Evolutionary conservation across 2,329 filamentous ascomycete species (phyloP).

Genomic region (Aspergillus pseudoviridinutans): DNA sequence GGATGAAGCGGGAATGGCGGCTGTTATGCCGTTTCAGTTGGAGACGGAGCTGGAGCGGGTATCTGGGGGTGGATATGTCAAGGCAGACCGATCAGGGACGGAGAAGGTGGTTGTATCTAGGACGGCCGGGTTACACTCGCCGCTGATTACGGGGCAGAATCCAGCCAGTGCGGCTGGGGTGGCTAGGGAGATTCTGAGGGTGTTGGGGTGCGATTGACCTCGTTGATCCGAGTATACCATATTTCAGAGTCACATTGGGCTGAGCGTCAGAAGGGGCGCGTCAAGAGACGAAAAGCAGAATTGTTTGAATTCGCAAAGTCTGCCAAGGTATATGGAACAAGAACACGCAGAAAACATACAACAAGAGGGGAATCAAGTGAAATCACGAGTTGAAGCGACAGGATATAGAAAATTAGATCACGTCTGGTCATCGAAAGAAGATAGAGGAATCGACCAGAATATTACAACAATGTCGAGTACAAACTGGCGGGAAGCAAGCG

Average conservation of each 20-base stretch:
- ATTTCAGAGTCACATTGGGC: too few species aligned
- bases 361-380: slow-evolving; percentile 14
- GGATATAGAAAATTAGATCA: slow-evolving; percentile 13
- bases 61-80: slow-evolving; percentile 43
- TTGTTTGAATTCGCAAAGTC: slow-evolving; percentile 11
- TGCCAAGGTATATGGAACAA: slow-evolving; percentile 17
- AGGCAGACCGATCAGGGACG: slow-evolving; percentile 43
- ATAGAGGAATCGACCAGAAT: slow-evolving; percentile 2
- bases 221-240: not conserved
- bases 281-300: not conserved
- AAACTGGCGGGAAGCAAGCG: not conserved
- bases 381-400: slow-evolving; percentile 19
- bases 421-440: slow-evolving; percentile 4
- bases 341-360: slow-evolving; percentile 11
- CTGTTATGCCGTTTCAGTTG: slow-evolving; percentile 45
- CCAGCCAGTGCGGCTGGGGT: slow-evolving; percentile 42
- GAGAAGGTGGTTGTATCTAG: slow-evolving; percentile 41
- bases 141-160: slow-evolving; percentile 49
- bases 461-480: slow-evolving; percentile 3
- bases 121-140: slow-evolving; percentile 23
- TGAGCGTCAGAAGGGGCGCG: not conserved
- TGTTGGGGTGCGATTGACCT: slow-evolving; percentile 9
- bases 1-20: slow-evolving; percentile 36
- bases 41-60: slow-evolving; percentile 43
- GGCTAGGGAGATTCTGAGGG: slow-evolving; percentile 43